Evolutionary conservation across 2,329 filamentous ascomycete genomes (phyloP), one percentile per base, ranked within the genome.

Genomic region (Lachnellula willkommii): DNA sequence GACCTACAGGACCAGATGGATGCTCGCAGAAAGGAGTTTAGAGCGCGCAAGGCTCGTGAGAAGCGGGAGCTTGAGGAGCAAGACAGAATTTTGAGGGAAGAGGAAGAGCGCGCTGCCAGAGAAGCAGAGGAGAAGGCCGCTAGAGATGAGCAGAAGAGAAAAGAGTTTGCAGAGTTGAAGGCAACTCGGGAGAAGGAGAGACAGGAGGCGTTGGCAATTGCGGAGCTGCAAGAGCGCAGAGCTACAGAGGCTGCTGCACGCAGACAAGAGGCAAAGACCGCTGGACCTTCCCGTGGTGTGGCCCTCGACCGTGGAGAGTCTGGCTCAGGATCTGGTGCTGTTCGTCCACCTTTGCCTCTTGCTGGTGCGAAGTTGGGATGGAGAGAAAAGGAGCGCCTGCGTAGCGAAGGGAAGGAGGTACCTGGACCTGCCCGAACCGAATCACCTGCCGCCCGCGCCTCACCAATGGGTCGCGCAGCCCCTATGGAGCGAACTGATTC

Each of bases 1-100:
- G 94, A 99, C 71, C 82, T 97, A 56, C 89, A 97, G 78, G 88
- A 88, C 74, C 90, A 95, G 77, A 95, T 96, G 74, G 83, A 87
- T 40, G 82, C 85, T 63, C 89, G 94, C 68, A 86, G 91, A 75
- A 93, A 90, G 80, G 91, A 96, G 72, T 84, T 89, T 68, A 87
- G 89, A 66, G 93, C 96, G 70, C 84, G 85, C 65, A 87, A 87
- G 72, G 81, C 89, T 54, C 85, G 88, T 55, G 91, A 96, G 81
- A 90, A 85, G 77, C 81, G 84, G 55, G 90, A 95, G 75, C 83
- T 80, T 50, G 92, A 96, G 72, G 92, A 94, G 73, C 84, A 85
- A 69, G 92, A 96, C 76, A 83, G 85, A 54, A 81, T 81, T 62
- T 79, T 86, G 55, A 82, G 80, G 57, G 94, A 97, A 73, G 90